These are phyloP conservation scores for Tricholomella constricta DNA, from an alignment of 768 basidiomycete species.

Conservation along the genomic window DNA sequence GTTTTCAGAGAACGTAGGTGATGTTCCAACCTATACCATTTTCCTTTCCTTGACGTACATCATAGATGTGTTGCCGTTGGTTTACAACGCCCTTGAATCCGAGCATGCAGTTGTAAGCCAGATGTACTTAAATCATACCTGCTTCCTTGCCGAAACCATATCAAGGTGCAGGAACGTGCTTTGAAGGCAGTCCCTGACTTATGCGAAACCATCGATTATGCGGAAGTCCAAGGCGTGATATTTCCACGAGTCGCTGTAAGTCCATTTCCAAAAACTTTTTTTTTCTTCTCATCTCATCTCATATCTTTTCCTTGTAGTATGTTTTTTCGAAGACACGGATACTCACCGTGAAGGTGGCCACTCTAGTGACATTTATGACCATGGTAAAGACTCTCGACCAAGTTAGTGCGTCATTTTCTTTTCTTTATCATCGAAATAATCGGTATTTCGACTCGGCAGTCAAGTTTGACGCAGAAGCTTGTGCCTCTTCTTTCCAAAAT, in stretches of 20 bases:
- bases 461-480: conserved; percentile 90
- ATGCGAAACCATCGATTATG: conserved; percentile 93
- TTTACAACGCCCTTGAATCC: conserved; percentile 96
- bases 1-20: conserved; percentile 87
- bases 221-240: conserved; percentile 86
- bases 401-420: conserved; percentile 37
- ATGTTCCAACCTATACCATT: background rate
- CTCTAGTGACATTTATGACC: conserved; percentile 75
- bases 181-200: conserved; percentile 81
- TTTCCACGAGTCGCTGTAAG: conserved; percentile 93
- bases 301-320: conserved; percentile 47
- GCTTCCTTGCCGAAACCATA: conserved; percentile 1
- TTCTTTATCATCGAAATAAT: background rate
- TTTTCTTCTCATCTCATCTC: background rate
- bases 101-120: conserved; percentile 77
- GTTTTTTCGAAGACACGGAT: conserved; percentile 93
- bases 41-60: conserved; percentile 4
- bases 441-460: conserved; percentile 42
- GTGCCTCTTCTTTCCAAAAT: conserved; percentile 95
- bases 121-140: background rate
- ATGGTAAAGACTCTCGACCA: conserved; percentile 93
- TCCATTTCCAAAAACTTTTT: background rate
- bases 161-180: conserved; percentile 88
- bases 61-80: conserved; percentile 92
- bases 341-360: conserved; percentile 88